phyloP scores from a whole-genome alignment of 495 filamentous ascomycete genomes.

The Poronia punctata region DNA sequence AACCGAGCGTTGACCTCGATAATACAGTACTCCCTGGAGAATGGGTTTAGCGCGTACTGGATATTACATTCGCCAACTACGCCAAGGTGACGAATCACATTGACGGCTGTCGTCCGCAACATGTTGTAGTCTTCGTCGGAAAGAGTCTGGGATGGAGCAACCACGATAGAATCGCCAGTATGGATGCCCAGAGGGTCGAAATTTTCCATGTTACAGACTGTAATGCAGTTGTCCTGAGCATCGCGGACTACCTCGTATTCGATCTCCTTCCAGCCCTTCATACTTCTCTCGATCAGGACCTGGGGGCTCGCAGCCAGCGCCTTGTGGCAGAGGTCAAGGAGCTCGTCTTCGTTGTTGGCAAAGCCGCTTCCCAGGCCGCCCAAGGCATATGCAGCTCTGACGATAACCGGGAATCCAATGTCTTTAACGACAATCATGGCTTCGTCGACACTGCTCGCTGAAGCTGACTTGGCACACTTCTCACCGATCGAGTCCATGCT shows the following conservation, averaged over 20 bases:
- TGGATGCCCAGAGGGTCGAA: conserved; percentile 98
- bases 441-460: conserved; percentile 80
- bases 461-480: conserved; percentile 95
- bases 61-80: conserved; percentile 99
- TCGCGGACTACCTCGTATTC: conserved; percentile 98
- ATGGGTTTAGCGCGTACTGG: conserved; percentile 94
- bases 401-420: conserved; percentile 94
- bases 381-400: conserved; percentile 91
- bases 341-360: conserved; percentile 79
- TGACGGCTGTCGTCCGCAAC: conserved; percentile 96
- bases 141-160: conserved; percentile 92
- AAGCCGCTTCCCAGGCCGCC: conserved; percentile 95
- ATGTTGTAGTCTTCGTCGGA: conserved; percentile 99
- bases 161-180: conserved; percentile 97
- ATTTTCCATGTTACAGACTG: conserved; percentile 99
- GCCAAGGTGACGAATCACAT: conserved; percentile 93
- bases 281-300: conserved; percentile 91
- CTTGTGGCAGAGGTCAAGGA: conserved; percentile 87
- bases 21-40: conserved; percentile 95
- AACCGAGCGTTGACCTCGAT: conserved; percentile 98
- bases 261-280: conserved; percentile 99
- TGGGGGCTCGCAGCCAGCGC: conserved; percentile 93
- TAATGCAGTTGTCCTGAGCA: conserved; percentile 96
- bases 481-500: conserved; percentile 98
- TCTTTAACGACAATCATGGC: conserved; percentile 74